phyloP scores from a whole-genome alignment of 2,329 filamentous ascomycete genomes.

The Trichoderma sp. region DNA sequence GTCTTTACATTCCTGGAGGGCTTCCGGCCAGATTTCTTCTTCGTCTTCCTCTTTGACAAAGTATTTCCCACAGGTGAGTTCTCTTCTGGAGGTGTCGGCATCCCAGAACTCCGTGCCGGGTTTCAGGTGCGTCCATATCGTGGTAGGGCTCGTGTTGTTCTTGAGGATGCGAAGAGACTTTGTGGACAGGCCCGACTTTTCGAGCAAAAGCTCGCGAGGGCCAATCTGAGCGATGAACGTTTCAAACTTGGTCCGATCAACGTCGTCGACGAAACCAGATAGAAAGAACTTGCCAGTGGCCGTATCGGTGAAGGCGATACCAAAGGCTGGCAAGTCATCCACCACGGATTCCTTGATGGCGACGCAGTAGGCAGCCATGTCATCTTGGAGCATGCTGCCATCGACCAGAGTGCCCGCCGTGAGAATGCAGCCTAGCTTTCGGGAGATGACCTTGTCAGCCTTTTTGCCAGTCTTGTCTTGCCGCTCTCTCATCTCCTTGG shows the following conservation, averaged over 20 bases:
- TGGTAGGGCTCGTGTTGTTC: conserved; percentile 90
- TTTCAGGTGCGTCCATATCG: conserved; percentile 94
- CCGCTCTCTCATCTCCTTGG: conserved; percentile 98
- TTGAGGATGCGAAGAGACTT: conserved; percentile 91
- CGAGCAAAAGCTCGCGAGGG: conserved; percentile 84
- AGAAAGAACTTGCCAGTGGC: conserved; percentile 94
- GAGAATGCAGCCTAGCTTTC: conserved; percentile 87
- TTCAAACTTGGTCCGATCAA: conserved; percentile 94
- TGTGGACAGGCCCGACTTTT: conserved; percentile 84
- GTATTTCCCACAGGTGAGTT: conserved; percentile 78
- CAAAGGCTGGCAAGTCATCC: conserved; percentile 79
- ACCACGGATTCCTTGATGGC: conserved; percentile 83
- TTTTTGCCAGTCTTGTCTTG: conserved; percentile 68
- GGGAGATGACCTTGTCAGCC: conserved; percentile 88
- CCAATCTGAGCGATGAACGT: conserved; percentile 92
- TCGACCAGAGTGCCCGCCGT: conserved; percentile 94
- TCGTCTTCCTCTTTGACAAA: conserved; percentile 64
- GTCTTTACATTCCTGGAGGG: conserved; percentile 69
- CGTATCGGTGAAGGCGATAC: conserved; percentile 91
- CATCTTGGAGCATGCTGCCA: conserved; percentile 93
- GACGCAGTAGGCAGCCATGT: conserved; percentile 95
- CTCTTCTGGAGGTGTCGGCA: conserved; percentile 76
- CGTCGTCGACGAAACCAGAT: conserved; percentile 89
- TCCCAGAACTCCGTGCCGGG: conserved; percentile 88
- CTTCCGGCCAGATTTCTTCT: conserved; percentile 73